Conservation (phyloP, 768 basidiomycete species). For the Mycena polygramma region DNA sequence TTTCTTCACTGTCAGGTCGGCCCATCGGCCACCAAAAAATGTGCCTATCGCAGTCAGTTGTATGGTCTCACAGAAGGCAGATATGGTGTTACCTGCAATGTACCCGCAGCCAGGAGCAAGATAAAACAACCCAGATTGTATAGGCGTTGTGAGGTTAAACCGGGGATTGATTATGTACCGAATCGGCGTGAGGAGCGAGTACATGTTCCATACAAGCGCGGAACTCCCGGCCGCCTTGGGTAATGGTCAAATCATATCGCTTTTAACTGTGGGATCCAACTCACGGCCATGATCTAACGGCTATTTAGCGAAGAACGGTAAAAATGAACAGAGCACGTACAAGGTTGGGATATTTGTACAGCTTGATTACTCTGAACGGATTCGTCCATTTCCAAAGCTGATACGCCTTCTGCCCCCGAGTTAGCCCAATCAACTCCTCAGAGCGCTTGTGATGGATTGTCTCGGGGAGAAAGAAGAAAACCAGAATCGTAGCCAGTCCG, state of each 20-base stretch:
- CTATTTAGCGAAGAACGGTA: neutral
- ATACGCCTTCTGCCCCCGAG: conserved; percentile 2
- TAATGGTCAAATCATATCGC: neutral
- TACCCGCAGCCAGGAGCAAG: conserved; percentile 36
- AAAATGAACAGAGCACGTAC: conserved; percentile 6
- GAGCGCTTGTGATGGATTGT: conserved; percentile 38
- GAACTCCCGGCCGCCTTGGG: conserved; percentile 17
- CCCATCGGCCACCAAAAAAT: conserved; percentile 35
- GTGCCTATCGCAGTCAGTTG: conserved; percentile 21
- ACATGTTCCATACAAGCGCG: conserved; percentile 37
- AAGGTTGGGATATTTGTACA: conserved; percentile 36
- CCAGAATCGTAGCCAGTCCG: conserved; percentile 29
- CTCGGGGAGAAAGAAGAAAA: conserved; percentile 38
- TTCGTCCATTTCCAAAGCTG: conserved; percentile 35
- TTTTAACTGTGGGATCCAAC: neutral
- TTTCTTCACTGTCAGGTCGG: conserved; percentile 37
- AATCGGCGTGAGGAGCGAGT: conserved; percentile 36
- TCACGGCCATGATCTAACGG: conserved; percentile 27
- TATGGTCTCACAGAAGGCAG: too few relatives aligned
- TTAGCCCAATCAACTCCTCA: conserved; percentile 30
- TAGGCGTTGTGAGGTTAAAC: conserved; percentile 30
- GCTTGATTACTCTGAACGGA: conserved; percentile 32
- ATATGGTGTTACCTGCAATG: neutral
- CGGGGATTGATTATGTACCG: conserved; percentile 39
- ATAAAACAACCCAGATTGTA: conserved; percentile 37